These are phyloP conservation scores for Rubia yunnanensis DNA, from an alignment of 257 asterid genomes.

Conservation along the genomic window DNA sequence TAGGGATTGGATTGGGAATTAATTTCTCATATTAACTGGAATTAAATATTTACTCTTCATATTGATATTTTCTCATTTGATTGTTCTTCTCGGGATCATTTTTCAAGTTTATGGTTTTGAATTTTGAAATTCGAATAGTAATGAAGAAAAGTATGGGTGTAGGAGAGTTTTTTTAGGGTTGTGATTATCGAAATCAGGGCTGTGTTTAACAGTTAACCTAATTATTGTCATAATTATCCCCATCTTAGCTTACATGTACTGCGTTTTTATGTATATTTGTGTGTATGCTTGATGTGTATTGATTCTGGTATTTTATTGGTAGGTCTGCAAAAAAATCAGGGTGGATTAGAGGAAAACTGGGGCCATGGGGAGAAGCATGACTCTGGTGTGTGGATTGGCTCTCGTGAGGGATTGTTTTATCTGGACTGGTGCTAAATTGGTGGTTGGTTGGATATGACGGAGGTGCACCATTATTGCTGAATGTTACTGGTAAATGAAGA, in stretches of 20 bases:
- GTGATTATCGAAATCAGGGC: too few relatives aligned
- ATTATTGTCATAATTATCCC: background rate
- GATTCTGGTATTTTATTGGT: background rate
- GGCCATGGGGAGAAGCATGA: slow-evolving; percentile 6
- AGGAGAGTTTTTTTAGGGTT: too few relatives aligned
- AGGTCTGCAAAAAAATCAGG: background rate
- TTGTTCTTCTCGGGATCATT: too few relatives aligned
- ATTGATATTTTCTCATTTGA: too few relatives aligned
- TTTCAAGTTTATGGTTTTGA: background rate
- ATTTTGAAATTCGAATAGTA: background rate
- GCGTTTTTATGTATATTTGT: background rate
- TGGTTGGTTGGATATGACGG: background rate
- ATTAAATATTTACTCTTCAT: too few relatives aligned
- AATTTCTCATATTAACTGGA: background rate
- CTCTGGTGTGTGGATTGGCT: slow-evolving; percentile 24
- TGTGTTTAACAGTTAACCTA: background rate
- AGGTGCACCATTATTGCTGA: background rate
- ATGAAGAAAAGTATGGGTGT: too few relatives aligned
- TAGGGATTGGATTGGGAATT: background rate
- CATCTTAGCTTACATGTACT: background rate
- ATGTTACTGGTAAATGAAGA: too few relatives aligned
- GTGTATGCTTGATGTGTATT: background rate
- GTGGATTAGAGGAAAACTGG: background rate
- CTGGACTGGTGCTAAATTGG: slow-evolving; percentile 14
- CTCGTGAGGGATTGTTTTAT: slow-evolving; percentile 19